A percentile compares a stretch with the other conserved stretches of the same genome.
Conservation (phyloP, 768 basidiomycete genomes). For the Panellus pusillus region DNA sequence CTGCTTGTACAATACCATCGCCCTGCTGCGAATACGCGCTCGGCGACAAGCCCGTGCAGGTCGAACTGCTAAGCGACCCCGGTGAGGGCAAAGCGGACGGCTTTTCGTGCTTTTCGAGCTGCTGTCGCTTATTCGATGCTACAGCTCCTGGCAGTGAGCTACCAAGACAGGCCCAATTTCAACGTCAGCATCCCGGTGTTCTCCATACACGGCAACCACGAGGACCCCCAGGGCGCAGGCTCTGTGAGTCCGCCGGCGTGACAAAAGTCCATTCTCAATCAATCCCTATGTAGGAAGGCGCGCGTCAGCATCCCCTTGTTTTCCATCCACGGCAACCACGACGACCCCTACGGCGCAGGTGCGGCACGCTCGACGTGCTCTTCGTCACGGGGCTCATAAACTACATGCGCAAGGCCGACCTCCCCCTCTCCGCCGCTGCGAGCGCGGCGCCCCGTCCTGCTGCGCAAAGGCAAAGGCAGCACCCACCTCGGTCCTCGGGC, state of each 20-base stretch:
- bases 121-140: background rate
- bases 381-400: constrained; percentile 93
- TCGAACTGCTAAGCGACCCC: constrained; percentile 92
- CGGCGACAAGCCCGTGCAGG: constrained; percentile 83
- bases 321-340: constrained; percentile 99
- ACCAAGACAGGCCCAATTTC: constrained; percentile 94
- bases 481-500: constrained; percentile 83
- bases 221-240: constrained; percentile 96
- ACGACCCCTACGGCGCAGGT: constrained; percentile 98
- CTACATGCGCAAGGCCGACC: constrained; percentile 96
- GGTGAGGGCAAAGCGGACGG: constrained; percentile 84
- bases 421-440: constrained; percentile 71
- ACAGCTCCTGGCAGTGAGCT: constrained; percentile 92
- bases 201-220: constrained; percentile 99
- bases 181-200: constrained; percentile 97
- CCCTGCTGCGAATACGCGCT: constrained; percentile 90
- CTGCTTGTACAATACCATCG: constrained; percentile 85
- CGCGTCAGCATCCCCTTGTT: constrained; percentile 92
- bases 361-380: constrained; percentile 91
- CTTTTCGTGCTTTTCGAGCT: constrained; percentile 56
- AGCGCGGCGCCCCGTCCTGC: constrained; percentile 80
- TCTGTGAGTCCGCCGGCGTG: no score
- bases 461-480: constrained; percentile 84
- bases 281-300: no score
- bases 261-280: no score